These are phyloP conservation scores for Mycena galopus DNA, from an alignment of 768 basidiomycete genomes.

Conservation along the genomic window DNA sequence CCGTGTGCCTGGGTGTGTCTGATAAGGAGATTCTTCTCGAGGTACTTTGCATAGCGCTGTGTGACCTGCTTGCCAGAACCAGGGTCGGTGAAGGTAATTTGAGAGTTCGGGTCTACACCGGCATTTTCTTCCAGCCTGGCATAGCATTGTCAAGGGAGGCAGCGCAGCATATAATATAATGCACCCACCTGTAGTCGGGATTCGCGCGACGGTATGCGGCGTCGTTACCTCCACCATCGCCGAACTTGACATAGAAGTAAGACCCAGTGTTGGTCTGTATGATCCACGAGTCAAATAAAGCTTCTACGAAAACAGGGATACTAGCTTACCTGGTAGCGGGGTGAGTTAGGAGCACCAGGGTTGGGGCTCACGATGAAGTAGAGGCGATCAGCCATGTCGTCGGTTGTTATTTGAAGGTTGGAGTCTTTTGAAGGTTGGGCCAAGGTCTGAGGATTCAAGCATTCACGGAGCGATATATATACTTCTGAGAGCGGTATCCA, in stretches of 20 bases:
- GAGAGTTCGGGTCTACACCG: background rate
- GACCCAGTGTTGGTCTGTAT: background rate
- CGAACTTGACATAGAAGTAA: background rate
- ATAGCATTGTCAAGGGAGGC: background rate
- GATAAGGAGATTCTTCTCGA: background rate
- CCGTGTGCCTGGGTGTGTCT: background rate
- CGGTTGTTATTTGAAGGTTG: too few species aligned
- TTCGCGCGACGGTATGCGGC: background rate
- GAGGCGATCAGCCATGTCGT: background rate
- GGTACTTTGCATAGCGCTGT: background rate
- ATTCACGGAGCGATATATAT: too few species aligned
- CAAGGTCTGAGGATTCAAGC: too few species aligned
- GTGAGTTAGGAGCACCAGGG: background rate
- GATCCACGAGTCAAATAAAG: background rate
- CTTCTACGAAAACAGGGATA: too few species aligned
- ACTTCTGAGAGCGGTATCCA: too few species aligned
- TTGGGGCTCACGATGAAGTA: background rate
- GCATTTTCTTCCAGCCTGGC: background rate
- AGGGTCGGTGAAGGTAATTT: background rate
- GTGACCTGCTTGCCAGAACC: background rate
- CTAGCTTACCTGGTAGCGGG: background rate
- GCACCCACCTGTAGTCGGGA: background rate
- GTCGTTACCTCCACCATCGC: background rate
- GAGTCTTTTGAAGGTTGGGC: too few species aligned
- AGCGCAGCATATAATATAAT: background rate